Conservation (phyloP, 1,284 basidiomycete species). For the Sanguinoderma infundibulare region DNA sequence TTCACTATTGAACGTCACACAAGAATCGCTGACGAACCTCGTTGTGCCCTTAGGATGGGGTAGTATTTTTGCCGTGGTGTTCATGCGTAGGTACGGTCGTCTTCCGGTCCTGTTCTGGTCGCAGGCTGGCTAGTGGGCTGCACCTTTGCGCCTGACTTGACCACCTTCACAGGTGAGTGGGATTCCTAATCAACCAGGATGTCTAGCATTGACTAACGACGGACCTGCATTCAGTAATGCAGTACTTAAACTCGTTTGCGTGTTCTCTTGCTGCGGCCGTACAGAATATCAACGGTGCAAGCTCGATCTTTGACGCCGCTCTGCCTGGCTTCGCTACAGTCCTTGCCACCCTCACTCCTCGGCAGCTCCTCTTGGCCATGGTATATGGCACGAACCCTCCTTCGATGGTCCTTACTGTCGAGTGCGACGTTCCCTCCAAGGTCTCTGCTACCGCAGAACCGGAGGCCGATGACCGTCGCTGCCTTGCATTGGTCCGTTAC, state of each 20-base stretch:
- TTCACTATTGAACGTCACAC: neutral
- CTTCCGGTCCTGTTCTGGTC: constrained; percentile 69
- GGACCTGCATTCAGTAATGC: constrained; percentile 52
- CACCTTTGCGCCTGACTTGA: constrained; percentile 57
- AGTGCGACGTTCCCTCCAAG: no score
- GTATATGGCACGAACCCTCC: no score
- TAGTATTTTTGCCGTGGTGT: constrained; percentile 59
- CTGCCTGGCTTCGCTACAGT: no score
- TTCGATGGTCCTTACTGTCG: no score
- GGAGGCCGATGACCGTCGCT: no score
- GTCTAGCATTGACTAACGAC: neutral
- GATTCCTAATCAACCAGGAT: neutral
- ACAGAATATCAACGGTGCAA: no score
- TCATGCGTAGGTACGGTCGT: constrained; percentile 61
- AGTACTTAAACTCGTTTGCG: constrained; percentile 73
- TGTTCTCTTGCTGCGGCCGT: no score
- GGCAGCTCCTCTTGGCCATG: no score
- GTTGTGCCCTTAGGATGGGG: constrained; percentile 53
- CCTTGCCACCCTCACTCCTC: no score
- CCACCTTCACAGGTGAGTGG: constrained; percentile 52
- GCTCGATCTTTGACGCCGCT: no score
- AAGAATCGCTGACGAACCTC: neutral
- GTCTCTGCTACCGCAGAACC: no score
- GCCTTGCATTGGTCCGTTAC: no score
- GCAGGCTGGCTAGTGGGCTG: constrained; percentile 57